A percentile compares a stretch with the other conserved stretches of the same genome.
Conservation (phyloP, 805 yeast species). For the Wickerhamiella spandovensis region DNA sequence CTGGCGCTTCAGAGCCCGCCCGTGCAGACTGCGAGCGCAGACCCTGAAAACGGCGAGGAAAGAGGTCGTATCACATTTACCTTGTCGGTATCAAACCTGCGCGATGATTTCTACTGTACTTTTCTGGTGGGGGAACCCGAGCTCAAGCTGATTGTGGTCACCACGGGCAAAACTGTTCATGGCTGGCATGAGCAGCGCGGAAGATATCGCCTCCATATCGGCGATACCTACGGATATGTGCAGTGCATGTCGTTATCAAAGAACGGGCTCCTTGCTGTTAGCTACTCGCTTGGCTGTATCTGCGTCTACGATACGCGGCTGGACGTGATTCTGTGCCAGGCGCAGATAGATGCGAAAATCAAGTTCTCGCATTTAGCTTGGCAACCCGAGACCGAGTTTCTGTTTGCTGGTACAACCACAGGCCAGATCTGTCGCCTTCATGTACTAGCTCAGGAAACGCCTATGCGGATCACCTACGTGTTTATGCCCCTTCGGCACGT, state of each 20-base stretch:
- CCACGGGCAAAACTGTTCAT: neutral
- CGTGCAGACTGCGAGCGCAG: neutral
- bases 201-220: neutral
- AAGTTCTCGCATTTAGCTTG: neutral
- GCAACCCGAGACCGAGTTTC: neutral
- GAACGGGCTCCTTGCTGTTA: neutral
- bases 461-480: neutral
- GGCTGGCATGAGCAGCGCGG: neutral
- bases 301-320: neutral
- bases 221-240: neutral
- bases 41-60: neutral
- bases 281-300: neutral
- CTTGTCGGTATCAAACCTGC: neutral
- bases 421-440: neutral
- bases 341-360: neutral
- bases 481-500: neutral
- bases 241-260: neutral
- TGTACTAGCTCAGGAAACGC: neutral
- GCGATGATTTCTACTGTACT: constrained; percentile 1
- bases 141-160: neutral
- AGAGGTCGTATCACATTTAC: neutral
- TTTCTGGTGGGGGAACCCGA: neutral
- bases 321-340: neutral
- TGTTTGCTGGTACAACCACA: neutral
- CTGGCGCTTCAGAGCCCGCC: neutral